These are phyloP conservation scores for Volvox carteri DNA, from an alignment of 163 green algal species.

Conservation along the genomic window DNA sequence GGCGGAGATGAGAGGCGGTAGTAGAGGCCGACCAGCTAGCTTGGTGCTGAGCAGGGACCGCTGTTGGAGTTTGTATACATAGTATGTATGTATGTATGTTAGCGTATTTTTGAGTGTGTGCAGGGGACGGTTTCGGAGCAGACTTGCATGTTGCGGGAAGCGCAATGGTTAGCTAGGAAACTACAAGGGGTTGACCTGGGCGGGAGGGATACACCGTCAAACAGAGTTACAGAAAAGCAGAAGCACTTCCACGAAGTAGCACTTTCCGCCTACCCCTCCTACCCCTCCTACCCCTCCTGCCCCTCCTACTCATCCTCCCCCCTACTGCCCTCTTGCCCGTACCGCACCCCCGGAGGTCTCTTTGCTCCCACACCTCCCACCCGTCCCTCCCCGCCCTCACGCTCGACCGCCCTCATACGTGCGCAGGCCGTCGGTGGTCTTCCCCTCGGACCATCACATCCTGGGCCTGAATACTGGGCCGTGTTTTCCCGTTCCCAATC, in stretches of 20 bases:
- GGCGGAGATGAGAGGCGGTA: slow-evolving; percentile 61
- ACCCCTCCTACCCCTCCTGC: background rate
- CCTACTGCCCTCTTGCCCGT: background rate
- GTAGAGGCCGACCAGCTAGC: slow-evolving; percentile 58
- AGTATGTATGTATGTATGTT: too few relatives aligned
- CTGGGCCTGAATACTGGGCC: too few relatives aligned
- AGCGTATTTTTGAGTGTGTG: too few relatives aligned
- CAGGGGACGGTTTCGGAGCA: background rate
- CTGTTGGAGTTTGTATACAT: slow-evolving; percentile 41
- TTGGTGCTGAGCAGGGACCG: slow-evolving; percentile 57
- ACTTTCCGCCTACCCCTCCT: background rate
- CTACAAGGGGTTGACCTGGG: background rate
- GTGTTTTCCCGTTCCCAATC: background rate
- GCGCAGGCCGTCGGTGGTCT: too few relatives aligned
- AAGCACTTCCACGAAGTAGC: too few relatives aligned
- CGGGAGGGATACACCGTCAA: background rate
- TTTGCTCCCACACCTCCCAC: background rate
- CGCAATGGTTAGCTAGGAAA: background rate
- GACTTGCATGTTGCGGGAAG: background rate
- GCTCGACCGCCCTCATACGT: background rate
- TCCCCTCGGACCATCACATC: too few relatives aligned
- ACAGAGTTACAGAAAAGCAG: background rate
- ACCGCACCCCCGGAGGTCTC: too few relatives aligned
- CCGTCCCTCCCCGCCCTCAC: too few relatives aligned
- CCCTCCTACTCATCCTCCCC: background rate